Percentiles rank a stretch among this genome's conserved stretches.
Conservation (phyloP, 257 asterid species). For the Euphrasia confusa region DNA sequence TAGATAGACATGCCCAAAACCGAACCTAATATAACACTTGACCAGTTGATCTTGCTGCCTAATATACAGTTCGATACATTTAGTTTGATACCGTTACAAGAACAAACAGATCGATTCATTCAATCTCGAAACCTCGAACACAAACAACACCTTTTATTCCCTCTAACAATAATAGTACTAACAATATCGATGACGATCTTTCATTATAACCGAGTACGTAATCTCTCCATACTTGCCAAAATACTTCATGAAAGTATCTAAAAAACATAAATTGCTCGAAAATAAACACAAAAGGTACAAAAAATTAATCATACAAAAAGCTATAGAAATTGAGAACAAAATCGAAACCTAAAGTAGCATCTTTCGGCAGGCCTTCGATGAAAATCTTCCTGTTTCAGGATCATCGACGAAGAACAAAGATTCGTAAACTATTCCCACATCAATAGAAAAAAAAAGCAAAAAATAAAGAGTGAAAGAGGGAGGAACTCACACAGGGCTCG, state of each 20-base stretch:
- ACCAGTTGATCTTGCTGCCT: too few species aligned
- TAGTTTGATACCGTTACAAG: conserved; percentile 12
- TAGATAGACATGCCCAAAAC: too few species aligned
- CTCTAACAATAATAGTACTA: background rate
- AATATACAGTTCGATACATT: too few species aligned
- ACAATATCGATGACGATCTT: conserved; percentile 31
- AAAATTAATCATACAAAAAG: background rate
- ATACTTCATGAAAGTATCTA: conserved; percentile 83
- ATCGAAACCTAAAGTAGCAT: conserved; percentile 64
- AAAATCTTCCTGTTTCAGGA: conserved; percentile 62
- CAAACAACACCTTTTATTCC: too few species aligned
- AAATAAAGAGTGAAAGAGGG: too few species aligned
- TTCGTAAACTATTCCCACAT: too few species aligned
- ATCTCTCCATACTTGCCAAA: conserved; percentile 96
- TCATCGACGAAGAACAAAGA: background rate
- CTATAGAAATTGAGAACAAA: background rate
- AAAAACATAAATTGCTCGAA: background rate
- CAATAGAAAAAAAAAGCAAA: too few species aligned
- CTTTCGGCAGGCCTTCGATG: conserved; percentile 87
- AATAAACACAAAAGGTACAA: background rate
- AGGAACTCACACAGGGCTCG: too few species aligned
- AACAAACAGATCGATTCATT: too few species aligned
- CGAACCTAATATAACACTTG: too few species aligned
- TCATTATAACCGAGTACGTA: conserved; percentile 93
- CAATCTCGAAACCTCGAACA: too few species aligned